Percentiles rank a stretch among this genome's conserved stretches.
Evolutionary conservation across 257 asterid species (phyloP).

Genomic region (Lycium barbarum): DNA sequence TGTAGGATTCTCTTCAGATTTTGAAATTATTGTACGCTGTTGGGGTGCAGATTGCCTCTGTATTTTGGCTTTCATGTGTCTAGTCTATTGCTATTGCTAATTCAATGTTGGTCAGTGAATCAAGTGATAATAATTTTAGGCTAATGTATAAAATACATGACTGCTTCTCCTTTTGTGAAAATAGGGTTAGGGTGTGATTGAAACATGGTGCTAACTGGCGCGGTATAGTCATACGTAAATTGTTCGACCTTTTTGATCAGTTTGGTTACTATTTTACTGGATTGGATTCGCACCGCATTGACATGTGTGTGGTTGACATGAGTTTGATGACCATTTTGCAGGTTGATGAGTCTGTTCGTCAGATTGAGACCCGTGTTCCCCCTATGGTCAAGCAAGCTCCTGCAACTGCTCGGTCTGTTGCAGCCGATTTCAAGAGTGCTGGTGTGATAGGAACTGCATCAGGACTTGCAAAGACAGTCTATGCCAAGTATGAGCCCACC

Average conservation of each 20-base stretch:
- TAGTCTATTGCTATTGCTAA: too few relatives aligned
- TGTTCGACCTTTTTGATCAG: background rate
- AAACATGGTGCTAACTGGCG: background rate
- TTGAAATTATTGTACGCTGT: background rate
- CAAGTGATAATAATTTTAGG: background rate
- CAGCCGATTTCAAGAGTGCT: slow-evolving; percentile 63
- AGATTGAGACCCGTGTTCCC: slow-evolving; percentile 68
- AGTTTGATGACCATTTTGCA: slow-evolving; percentile 27
- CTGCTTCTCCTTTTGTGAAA: background rate
- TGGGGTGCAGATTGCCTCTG: background rate
- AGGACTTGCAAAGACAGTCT: slow-evolving; percentile 68
- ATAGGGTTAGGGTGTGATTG: background rate
- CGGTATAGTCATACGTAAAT: background rate
- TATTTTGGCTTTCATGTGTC: background rate
- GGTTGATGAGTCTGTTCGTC: slow-evolving; percentile 80
- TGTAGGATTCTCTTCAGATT: background rate
- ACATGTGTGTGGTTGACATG: background rate
- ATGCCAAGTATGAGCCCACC: slow-evolving; percentile 77
- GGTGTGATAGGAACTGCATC: slow-evolving; percentile 84
- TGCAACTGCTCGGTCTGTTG: slow-evolving; percentile 64
- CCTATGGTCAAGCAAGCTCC: slow-evolving; percentile 77
- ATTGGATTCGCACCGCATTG: background rate
- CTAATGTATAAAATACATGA: background rate
- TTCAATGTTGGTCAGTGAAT: background rate
- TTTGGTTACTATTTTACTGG: background rate